These are phyloP conservation scores for Garcileccinum viscosum DNA, from an alignment of 1,284 basidiomycete genomes.

Conservation along the genomic window DNA sequence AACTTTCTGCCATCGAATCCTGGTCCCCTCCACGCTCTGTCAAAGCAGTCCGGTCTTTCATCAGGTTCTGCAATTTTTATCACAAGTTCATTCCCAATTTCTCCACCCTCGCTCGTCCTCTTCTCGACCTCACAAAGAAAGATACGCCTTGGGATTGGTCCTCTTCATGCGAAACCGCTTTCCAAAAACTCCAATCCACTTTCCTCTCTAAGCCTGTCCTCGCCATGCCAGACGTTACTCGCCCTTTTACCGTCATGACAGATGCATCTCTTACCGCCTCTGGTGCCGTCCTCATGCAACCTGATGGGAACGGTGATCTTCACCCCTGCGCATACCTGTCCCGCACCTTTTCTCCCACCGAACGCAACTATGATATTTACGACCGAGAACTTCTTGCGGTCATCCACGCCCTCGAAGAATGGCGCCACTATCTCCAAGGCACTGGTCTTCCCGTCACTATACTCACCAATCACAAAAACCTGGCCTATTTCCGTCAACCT, in stretches of 20 bases:
- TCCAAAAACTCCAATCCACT: neutral
- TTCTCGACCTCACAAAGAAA: neutral
- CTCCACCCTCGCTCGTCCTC: neutral
- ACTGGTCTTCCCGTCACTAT: too few species aligned
- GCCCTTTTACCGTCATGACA: neutral
- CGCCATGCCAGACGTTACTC: neutral
- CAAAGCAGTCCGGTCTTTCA: neutral
- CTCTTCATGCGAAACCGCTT: neutral
- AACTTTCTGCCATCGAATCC: neutral
- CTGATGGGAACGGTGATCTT: too few species aligned
- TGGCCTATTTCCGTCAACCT: too few species aligned
- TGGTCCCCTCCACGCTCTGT: neutral
- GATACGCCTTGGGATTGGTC: neutral
- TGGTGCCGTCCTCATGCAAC: too few species aligned
- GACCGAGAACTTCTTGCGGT: too few species aligned
- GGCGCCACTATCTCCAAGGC: too few species aligned
- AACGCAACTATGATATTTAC: too few species aligned
- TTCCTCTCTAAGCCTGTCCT: neutral
- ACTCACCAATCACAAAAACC: too few species aligned
- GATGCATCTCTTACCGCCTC: neutral
- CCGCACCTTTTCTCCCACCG: too few species aligned
- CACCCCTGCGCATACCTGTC: too few species aligned
- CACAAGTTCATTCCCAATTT: neutral
- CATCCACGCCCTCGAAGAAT: too few species aligned
- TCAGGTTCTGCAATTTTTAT: neutral